Evolutionary conservation across 2,329 filamentous ascomycete genomes (phyloP).

Genomic region (Phoma sp.): DNA sequence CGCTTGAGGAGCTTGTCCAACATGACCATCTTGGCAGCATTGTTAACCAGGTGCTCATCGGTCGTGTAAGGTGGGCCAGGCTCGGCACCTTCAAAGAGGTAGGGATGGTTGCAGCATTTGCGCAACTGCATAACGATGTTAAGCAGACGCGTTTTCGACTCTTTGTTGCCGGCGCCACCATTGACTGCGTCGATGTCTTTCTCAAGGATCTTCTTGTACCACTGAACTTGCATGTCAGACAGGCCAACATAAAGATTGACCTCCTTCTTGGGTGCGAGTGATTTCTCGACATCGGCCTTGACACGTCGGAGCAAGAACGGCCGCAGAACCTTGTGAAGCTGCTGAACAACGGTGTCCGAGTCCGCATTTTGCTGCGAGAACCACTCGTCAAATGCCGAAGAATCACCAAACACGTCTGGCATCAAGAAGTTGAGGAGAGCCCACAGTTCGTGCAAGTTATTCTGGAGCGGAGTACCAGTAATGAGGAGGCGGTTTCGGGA

Average conservation of each 20-base stretch:
- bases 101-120: conserved; percentile 98
- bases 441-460: conserved; percentile 98
- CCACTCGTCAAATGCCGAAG: conserved; percentile 97
- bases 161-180: conserved; percentile 91
- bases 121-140: conserved; percentile 99
- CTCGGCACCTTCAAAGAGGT: conserved; percentile 96
- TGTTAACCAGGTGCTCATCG: conserved; percentile 92
- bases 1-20: conserved; percentile 88
- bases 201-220: conserved; percentile 98
- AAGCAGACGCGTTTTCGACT: conserved; percentile 94
- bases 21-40: conserved; percentile 96
- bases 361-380: conserved; percentile 90
- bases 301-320: conserved; percentile 95
- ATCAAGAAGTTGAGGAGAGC: conserved; percentile 95
- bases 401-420: conserved; percentile 97
- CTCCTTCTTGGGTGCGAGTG: conserved; percentile 94
- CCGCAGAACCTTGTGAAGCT: conserved; percentile 88
- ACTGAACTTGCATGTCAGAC: conserved; percentile 99
- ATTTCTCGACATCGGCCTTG: conserved; percentile 98
- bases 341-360: conserved; percentile 94
- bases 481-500: conserved; percentile 95
- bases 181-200: conserved; percentile 99
- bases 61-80: conserved; percentile 97
- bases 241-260: conserved; percentile 96
- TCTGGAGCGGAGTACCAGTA: conserved; percentile 94